phyloP scores from a whole-genome alignment of 352 stramenopile species.

The Phytophthora pisi region DNA sequence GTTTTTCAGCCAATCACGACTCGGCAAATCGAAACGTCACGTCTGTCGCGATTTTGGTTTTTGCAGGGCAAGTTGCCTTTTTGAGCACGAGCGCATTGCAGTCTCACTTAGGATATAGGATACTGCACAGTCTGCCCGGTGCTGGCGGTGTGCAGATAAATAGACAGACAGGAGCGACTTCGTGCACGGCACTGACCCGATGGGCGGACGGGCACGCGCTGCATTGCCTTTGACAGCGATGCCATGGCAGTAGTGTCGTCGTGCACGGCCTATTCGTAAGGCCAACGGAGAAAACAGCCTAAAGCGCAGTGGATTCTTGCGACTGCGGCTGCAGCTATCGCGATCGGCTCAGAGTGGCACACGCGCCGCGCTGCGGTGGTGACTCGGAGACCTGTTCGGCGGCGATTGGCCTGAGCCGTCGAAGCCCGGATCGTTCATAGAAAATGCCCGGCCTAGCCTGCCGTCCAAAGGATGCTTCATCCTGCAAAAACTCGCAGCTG shows the following conservation, averaged over 20 bases:
- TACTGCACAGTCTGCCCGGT: no score
- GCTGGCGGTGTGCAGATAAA: background rate
- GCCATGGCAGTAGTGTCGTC: background rate
- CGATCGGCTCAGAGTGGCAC: no score
- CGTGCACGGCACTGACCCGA: background rate
- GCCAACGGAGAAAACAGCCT: background rate
- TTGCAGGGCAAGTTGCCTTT: background rate
- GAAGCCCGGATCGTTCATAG: conserved; percentile 14
- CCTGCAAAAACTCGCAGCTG: no score
- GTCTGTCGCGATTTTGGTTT: background rate
- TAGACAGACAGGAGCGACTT: background rate
- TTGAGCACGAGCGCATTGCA: background rate
- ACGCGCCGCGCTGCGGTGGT: background rate
- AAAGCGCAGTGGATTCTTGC: background rate
- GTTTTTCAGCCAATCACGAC: background rate
- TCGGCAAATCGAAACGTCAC: background rate
- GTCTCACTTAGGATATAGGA: no score
- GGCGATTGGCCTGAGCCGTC: conserved; percentile 4
- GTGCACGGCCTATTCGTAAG: no score
- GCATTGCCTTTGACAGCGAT: background rate
- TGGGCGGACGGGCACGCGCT: background rate
- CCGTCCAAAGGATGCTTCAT: no score
- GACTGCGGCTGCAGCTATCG: background rate
- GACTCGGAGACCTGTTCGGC: conserved; percentile 1
- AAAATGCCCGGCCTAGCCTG: conserved; percentile 1